Evolutionary conservation across 148 eudicot species (phyloP), one percentile per base, ranked within the genome.

Genomic region (Diospyros kaki): DNA sequence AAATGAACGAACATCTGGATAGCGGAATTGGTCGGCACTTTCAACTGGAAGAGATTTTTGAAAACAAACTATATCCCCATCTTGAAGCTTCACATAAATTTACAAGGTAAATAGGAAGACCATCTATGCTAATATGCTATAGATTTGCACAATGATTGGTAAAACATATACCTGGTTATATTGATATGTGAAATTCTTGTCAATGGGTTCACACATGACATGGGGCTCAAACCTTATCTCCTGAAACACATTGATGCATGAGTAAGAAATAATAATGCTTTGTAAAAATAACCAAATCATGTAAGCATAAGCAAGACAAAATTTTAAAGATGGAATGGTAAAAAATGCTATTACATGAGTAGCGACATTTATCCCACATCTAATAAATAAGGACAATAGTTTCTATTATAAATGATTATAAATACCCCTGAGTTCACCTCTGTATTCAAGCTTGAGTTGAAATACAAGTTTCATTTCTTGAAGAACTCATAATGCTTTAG

Each of bases 141-240:
- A 28, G 28, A 28, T 28, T 28, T 40, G 8, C 6, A 52, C 14
- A 41, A 52, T 53, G 5, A n/a, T 51, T 60, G 61, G 50, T 14
- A 64, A n/a, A 46, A 44, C 14, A 77, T 64, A 15, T 82, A 82
- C 84, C 84, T 82, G 81, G 59, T 79, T 78, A 43, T 71, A 56
- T 48, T 81, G 81, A 60, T 78, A 82, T 8, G 84, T 70, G 54
- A 69, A 58, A 69, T 64, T 81, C 68, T 46, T 73, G 78, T 77
- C 84, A 64, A 81, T 74, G 41, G 48, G 81, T 66, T 82, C 84
- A 71, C 84, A 82, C 81, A 78, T 82, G 39, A 82, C 81, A 75
- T 74, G 72, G 59, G 84, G 84, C 52, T 82, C 84, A 82, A 74
- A 82, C 73, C 73, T 82, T 65, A 82, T 82, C 66, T 82, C 84